Conservation (phyloP, 352 stramenopile species). For the Plasmopara muralis region DNA sequence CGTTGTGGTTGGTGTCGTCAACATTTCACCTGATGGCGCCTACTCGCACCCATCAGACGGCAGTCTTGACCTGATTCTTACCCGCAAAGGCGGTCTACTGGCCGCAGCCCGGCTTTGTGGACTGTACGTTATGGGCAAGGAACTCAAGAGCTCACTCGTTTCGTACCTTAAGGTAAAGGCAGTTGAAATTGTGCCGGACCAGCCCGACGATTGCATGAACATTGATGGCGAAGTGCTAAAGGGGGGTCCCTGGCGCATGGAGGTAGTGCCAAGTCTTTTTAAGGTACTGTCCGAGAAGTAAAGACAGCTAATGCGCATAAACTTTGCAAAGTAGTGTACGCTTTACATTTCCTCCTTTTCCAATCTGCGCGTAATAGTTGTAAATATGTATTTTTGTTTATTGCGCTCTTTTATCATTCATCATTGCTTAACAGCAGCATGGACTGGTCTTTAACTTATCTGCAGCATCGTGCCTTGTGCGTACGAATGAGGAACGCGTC, state of each 20-base stretch:
- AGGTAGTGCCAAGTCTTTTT: constrained; percentile 81
- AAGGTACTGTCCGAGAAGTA: constrained; percentile 84
- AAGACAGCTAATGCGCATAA: constrained; percentile 12
- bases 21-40: constrained; percentile 60
- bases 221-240: constrained; percentile 74
- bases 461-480: neutral
- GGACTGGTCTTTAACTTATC: neutral
- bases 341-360: constrained; percentile 13
- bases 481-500: neutral
- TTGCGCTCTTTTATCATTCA: neutral
- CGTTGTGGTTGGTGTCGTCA: constrained; percentile 66
- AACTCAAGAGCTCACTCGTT: constrained; percentile 58
- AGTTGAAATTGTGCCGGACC: constrained; percentile 57
- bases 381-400: constrained; percentile 25
- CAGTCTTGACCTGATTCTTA: constrained; percentile 72
- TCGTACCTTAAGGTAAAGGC: constrained; percentile 81
- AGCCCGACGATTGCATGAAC: constrained; percentile 64
- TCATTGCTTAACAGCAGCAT: neutral
- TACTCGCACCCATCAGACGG: constrained; percentile 73
- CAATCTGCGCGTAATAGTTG: constrained; percentile 17
- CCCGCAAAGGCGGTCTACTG: constrained; percentile 51
- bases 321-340: constrained; percentile 8
- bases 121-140: constrained; percentile 68
- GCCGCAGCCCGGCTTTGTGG: constrained; percentile 39
- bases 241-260: constrained; percentile 69